A percentile compares a stretch with the other conserved stretches of the same genome.
phyloP scores from a whole-genome alignment of 306 rosid genomes.

The Casuarina glauca region DNA sequence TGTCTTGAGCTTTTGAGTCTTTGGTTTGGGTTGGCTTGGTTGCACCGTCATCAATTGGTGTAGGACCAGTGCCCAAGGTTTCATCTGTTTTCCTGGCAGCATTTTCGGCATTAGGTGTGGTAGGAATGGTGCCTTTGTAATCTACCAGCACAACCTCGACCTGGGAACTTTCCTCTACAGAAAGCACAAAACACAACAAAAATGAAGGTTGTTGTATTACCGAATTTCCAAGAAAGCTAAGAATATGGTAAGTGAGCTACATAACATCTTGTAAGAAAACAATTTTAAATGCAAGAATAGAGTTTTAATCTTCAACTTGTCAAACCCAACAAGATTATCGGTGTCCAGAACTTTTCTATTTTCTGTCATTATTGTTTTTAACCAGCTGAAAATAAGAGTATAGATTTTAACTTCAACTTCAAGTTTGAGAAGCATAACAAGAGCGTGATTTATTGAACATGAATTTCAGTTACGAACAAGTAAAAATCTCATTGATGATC shows the following conservation, averaged over 20 bases:
- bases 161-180: conserved; percentile 88
- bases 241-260: neutral
- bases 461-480: conserved; percentile 56
- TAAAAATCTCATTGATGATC: conserved; percentile 98
- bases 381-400: conserved; percentile 61
- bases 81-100: conserved; percentile 54
- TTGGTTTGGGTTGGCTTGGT: conserved; percentile 37
- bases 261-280: neutral
- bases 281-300: too few relatives aligned
- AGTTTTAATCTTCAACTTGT: conserved; percentile 55
- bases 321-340: conserved; percentile 85
- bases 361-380: conserved; percentile 92
- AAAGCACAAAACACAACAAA: conserved; percentile 16
- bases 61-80: conserved; percentile 55
- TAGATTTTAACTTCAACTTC: conserved; percentile 25
- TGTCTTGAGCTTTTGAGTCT: conserved; percentile 44
- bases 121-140: conserved; percentile 39
- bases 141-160: conserved; percentile 88
- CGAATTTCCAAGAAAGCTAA: conserved; percentile 7
- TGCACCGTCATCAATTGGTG: conserved; percentile 40
- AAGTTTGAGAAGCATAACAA: conserved; percentile 6
- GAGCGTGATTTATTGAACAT: conserved; percentile 2
- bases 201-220: conserved; percentile 1
- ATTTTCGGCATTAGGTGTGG: conserved; percentile 44
- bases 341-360: conserved; percentile 72